These are phyloP conservation scores for Ephemerocybe angulata DNA, from an alignment of 768 basidiomycete genomes.

Conservation along the genomic window DNA sequence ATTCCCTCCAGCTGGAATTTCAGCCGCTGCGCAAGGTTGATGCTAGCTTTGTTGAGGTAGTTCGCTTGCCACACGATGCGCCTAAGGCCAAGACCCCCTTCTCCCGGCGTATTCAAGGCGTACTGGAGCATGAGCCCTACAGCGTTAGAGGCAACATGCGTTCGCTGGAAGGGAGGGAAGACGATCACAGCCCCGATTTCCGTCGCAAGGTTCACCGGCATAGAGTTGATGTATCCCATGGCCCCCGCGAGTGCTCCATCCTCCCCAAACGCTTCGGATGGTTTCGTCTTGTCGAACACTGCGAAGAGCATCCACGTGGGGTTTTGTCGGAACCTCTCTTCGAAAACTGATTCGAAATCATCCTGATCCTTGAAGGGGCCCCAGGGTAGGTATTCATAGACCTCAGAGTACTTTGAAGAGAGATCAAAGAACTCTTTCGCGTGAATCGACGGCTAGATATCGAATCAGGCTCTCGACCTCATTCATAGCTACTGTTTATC, in stretches of 20 bases:
- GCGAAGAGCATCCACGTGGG: constrained; percentile 42
- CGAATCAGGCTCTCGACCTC: not conserved
- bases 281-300: constrained; percentile 48
- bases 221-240: constrained; percentile 48
- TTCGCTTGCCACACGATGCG: constrained; percentile 63
- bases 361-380: constrained; percentile 43
- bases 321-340: constrained; percentile 32
- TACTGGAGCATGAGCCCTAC: constrained; percentile 49
- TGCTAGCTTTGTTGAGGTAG: constrained; percentile 42
- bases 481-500: not conserved
- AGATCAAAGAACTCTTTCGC: constrained; percentile 35
- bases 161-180: constrained; percentile 57
- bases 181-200: constrained; percentile 58
- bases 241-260: constrained; percentile 45
- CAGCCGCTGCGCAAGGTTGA: constrained; percentile 51
- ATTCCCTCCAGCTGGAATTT: constrained; percentile 56
- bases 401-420: constrained; percentile 31
- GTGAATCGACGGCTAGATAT: constrained; percentile 42
- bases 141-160: constrained; percentile 57
- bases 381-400: constrained; percentile 48
- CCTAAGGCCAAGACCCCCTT: constrained; percentile 50
- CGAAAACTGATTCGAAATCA: constrained; percentile 33
- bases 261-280: constrained; percentile 4
- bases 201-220: constrained; percentile 35
- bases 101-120: constrained; percentile 36